Base-by-base conservation (phyloP, 345 rosid species). In the Gossypium australe region DNA sequence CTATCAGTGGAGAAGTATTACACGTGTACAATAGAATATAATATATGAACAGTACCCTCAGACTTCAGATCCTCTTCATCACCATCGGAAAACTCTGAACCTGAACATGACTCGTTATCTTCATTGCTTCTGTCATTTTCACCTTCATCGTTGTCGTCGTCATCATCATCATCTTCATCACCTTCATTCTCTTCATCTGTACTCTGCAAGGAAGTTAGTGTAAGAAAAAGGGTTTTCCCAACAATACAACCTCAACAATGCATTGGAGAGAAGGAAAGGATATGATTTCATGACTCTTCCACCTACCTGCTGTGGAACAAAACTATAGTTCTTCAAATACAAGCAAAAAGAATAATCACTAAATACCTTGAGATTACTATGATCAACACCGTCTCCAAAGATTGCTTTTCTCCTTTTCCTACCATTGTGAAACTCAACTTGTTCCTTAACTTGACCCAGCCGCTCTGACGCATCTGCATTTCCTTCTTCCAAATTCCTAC, bases 381-480 rank as follows among this genome's bases (percentile, higher is more conserved):
- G 78, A 79, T 85, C 80, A 76, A 53, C 61, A 34, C 81, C 84
- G 65, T 83, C 79, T 77, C 79, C 80, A 81, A 92, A 90, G 53
- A 87, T 62, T 73, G 92, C 95, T 86, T 88, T 94, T 84, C 98
- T 88, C 84, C 97, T 86, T 71, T 84, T 55, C 85, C 98, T 87
- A 80, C 95, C 97, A 73, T 69, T 87, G 80, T 81, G 83, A 76
- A 87, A 78, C 76, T 94, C 97, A 71, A 82, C 80, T 76, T 82
- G 85, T 73, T 89, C 85, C 73, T 71, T 82, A 69, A 86, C 61
- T 62, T 48, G 76, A 61, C 67, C 61, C 25, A 16, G 82, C 34
- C 69, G 58, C 49, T 72, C 55, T 24, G 86, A 78, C 63, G 64
- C 20, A 22, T 69, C 75, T 58, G 52, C 77, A 75, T 78, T 62